These are phyloP conservation scores for Calonectria pauciramosa DNA, from an alignment of 2,329 filamentous ascomycete genomes.

Conservation along the genomic window DNA sequence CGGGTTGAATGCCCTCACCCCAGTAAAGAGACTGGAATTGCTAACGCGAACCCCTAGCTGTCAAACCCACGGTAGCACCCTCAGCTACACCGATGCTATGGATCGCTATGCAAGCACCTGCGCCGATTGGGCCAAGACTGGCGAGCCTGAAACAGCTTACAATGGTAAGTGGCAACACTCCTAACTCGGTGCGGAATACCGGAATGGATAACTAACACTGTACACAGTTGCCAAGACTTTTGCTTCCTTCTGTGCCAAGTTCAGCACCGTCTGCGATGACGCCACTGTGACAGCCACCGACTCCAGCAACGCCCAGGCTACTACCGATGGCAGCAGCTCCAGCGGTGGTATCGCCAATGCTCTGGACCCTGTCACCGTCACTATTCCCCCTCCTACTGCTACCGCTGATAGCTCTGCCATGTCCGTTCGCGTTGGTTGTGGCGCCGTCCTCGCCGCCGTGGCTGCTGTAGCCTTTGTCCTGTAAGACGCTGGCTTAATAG, in stretches of 20 bases:
- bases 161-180: constrained; percentile 38
- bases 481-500: constrained; percentile 25
- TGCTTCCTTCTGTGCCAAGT: constrained; percentile 48
- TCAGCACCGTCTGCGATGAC: constrained; percentile 45
- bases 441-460: constrained; percentile 40
- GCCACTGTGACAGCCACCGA: constrained; percentile 21
- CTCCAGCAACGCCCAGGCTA: neutral
- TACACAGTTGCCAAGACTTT: constrained; percentile 46
- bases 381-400: constrained; percentile 30
- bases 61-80: constrained; percentile 29
- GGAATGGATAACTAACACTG: constrained; percentile 27
- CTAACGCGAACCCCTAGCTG: constrained; percentile 41
- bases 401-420: constrained; percentile 33
- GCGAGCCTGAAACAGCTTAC: constrained; percentile 44
- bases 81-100: constrained; percentile 49
- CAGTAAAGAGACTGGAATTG: neutral
- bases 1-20: neutral
- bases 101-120: constrained; percentile 49
- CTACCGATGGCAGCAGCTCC: neutral
- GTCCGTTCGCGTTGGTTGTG: constrained; percentile 35
- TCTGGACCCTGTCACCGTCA: constrained; percentile 38
- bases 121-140: constrained; percentile 46
- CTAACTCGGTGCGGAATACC: neutral
- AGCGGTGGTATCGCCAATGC: neutral
- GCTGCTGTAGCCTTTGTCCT: constrained; percentile 41